phyloP scores from a whole-genome alignment of 2,329 filamentous ascomycete genomes.

The Exutisphaerella laricina region DNA sequence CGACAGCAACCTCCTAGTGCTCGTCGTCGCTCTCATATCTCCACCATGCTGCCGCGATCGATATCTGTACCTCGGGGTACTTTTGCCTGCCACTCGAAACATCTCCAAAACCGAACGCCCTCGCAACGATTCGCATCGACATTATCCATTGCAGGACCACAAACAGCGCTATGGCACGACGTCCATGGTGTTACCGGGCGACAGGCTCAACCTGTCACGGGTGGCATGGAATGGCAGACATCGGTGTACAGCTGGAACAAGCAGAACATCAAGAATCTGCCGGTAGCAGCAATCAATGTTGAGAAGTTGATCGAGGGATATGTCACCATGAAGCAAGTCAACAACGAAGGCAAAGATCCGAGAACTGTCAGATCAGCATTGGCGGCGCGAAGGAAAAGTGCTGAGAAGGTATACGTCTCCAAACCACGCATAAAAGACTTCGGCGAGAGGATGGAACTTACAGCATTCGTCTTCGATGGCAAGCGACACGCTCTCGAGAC shows the following conservation, averaged over 20 bases:
- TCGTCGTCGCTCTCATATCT: too few species aligned
- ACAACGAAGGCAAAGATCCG: constrained; percentile 18
- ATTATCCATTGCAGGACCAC: neutral
- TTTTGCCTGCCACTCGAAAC: constrained; percentile 13
- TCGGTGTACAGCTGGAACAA: constrained; percentile 26
- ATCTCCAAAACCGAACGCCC: constrained; percentile 7
- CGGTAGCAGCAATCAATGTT: constrained; percentile 19
- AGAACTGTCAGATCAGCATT: constrained; percentile 21
- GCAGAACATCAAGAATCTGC: constrained; percentile 20
- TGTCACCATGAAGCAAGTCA: constrained; percentile 19
- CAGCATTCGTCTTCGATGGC: constrained; percentile 24
- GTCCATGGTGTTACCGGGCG: constrained; percentile 14
- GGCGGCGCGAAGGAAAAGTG: constrained; percentile 18
- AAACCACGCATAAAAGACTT: constrained; percentile 25
- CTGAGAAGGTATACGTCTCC: constrained; percentile 22
- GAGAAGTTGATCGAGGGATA: constrained; percentile 25
- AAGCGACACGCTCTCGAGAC: constrained; percentile 6
- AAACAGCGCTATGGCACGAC: constrained; percentile 16
- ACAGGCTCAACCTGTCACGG: constrained; percentile 16
- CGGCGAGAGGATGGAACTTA: constrained; percentile 22
- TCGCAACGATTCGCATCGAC: constrained; percentile 6
- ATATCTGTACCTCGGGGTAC: constrained; percentile 11
- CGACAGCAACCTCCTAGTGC: too few species aligned
- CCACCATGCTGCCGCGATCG: constrained; percentile 13
- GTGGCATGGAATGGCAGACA: constrained; percentile 27